Evolutionary conservation across 371 early-diverging fungal species (phyloP), one percentile per base, ranked within the genome.

Genomic region (Rhizopus delemar): DNA sequence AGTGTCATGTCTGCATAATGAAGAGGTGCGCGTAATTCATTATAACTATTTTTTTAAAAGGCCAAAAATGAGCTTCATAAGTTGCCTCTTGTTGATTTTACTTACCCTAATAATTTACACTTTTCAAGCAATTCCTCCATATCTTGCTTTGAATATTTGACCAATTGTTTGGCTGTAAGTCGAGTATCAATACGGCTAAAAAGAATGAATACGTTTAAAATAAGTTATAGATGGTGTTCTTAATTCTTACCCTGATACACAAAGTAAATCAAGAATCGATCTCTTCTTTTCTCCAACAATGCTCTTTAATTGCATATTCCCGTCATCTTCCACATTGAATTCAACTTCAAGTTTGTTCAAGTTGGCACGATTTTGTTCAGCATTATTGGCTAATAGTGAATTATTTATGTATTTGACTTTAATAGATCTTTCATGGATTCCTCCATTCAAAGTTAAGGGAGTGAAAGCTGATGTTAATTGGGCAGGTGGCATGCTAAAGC

Each of bases 101-200:
- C 36, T 52, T 68, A 75, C 72, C 70, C 57, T 15, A 53, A 45
- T 31, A 72, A 46, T 39, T 65, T 45, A 48, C 71, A 73, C 9
- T 55, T 16, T 32, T 65, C 57, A 8, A 63, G 22, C 8, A 69
- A 36, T 16, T 54, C 50, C 28, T 53, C 35, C 13, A 65, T n/a
- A 12, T 55, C 22, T 22, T 62, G 45, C 5, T 52, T 15, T 9
- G 43, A 28, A 50, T 62, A 67, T 8, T 60, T 38, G 3, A 52
- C 36, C 9, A 48, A 62, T 29, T 59, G 50, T 22, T 64, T 71
- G 22, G 77, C 74, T 35, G 59, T 51, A 28, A 77, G 45, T 3
- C 72, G 74, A n/a, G 63, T 55, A 64, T 77, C 77, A 3, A 76
- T 53, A 36, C 57, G 32, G 13, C 74, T 74, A 66, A 5, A 43